A percentile compares a stretch with the other conserved stretches of the same genome.
Evolutionary conservation across 352 stramenopile genomes (phyloP).

Genomic region (Globisporangium alternatum): DNA sequence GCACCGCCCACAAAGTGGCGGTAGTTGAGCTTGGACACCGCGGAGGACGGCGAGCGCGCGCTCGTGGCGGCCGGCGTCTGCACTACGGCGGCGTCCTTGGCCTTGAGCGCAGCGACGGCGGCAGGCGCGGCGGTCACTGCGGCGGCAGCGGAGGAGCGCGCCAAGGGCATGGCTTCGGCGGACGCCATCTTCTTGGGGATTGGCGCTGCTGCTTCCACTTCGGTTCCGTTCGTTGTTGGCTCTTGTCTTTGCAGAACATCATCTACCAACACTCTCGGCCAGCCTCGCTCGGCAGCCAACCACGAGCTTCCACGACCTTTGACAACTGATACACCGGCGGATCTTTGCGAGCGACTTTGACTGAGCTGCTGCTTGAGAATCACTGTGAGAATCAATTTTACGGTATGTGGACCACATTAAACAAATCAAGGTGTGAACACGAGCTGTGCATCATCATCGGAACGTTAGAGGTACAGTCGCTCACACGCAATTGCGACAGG

Average conservation of each 20-base stretch:
- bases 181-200: conserved; percentile 12
- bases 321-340: neutral
- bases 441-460: conserved; percentile 1
- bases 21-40: conserved; percentile 29
- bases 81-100: neutral
- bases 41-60: conserved; percentile 4
- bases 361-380: neutral
- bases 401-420: neutral
- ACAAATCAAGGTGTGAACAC: neutral
- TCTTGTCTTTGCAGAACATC: conserved; percentile 14
- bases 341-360: neutral
- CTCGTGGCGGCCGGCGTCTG: conserved; percentile 13
- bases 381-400: neutral
- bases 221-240: conserved; percentile 6
- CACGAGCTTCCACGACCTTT: neutral
- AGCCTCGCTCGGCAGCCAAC: neutral
- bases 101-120: conserved; percentile 11
- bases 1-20: conserved; percentile 74
- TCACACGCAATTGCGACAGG: neutral
- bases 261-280: conserved; percentile 13
- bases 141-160: conserved; percentile 13
- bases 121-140: conserved; percentile 3
- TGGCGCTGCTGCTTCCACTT: neutral
- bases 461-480: neutral
- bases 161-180: conserved; percentile 13